Evolutionary conservation across 1,284 basidiomycete genomes (phyloP).

Genomic region (Boletellus deceptivus): DNA sequence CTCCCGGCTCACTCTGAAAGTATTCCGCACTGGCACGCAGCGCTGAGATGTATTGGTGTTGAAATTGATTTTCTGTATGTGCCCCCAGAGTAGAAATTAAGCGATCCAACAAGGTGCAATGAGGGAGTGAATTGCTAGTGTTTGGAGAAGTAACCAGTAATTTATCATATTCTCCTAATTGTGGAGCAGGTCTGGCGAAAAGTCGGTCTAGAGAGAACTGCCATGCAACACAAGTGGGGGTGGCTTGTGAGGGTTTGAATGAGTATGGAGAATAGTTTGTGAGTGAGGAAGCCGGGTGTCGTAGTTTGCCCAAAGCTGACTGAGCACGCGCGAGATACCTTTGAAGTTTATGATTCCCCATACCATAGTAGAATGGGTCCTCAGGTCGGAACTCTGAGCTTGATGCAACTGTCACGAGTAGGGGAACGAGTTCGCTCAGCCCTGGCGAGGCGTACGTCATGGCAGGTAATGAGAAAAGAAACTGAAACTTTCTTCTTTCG

Average conservation of each 20-base stretch:
- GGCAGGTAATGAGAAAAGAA: slow-evolving; percentile 35
- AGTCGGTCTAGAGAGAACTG: slow-evolving; percentile 4
- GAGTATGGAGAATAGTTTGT: slow-evolving; percentile 6
- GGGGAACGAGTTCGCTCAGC: slow-evolving; percentile 18
- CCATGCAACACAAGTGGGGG: neutral
- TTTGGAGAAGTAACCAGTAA: neutral
- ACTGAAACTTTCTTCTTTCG: slow-evolving; percentile 14
- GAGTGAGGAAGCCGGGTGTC: neutral
- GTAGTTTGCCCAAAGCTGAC: slow-evolving; percentile 4
- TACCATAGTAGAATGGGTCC: slow-evolving; percentile 15
- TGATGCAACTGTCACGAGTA: slow-evolving; percentile 33
- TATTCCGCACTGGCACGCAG: slow-evolving; percentile 14
- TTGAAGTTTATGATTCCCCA: too few species aligned
- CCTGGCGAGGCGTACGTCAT: slow-evolving; percentile 26
- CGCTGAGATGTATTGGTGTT: slow-evolving; percentile 12
- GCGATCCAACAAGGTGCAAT: slow-evolving; percentile 1
- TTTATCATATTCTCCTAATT: neutral
- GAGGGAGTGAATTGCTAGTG: neutral
- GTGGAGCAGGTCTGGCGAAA: slow-evolving; percentile 8
- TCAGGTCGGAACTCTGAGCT: slow-evolving; percentile 9
- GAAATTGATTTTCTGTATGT: slow-evolving; percentile 11
- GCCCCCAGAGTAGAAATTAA: slow-evolving; percentile 7
- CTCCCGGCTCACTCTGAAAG: neutral
- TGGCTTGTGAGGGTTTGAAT: slow-evolving; percentile 6
- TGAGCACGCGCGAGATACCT: slow-evolving; percentile 8